Evolutionary conservation across 495 filamentous ascomycete species (phyloP), one percentile per base, ranked within the genome.

Genomic region (Mytilinidion resinicola): DNA sequence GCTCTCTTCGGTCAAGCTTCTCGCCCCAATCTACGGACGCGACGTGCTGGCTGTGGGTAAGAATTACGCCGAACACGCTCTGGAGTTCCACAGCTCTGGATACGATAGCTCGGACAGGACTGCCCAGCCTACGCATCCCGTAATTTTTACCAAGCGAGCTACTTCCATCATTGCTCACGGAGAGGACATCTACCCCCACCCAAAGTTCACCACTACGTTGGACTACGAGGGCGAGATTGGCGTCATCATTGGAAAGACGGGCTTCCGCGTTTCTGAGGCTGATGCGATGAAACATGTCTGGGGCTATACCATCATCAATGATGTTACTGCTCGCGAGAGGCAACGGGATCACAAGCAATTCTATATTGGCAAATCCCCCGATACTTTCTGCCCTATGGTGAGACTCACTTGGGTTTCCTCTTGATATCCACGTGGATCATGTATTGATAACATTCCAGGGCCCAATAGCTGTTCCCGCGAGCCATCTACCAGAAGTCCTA

Each of bases 161-260:
- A n/a, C n/a, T n/a, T n/a, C n/a, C n/a, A n/a, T 83, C 57, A 77
- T 82, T 53, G 77, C 75, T 2, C 63, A 72, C 46, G 71, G 68
- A 37, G 74, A 77, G 14, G 67, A 72, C 11, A 78, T 82, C 51
- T 71, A 72, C 33, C 73, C 75, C 0, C 76, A 80, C 58, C 67
- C 67, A n/a, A 65, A 68, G 4, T 82, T 80, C 55, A 80, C 79
- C 36, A 61, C 75, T 17, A 78, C 71, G 0, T 47, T 74, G 2
- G 80, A 83, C 62, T 83, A 82, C 55, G 80, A 83, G 55, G 80
- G 79, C 15, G 80, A 82, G 59, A 78, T 83, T 55, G 80, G 76
- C 0, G 75, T 83, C 4, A 80, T 83, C 53, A 67, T 82, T 53
- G 78, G 79, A 3, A 81, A 77, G 56, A 39, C 70, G 1, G 79